Base-by-base conservation (phyloP, 805 yeast species). In the Huiozyma sinensis region DNA sequence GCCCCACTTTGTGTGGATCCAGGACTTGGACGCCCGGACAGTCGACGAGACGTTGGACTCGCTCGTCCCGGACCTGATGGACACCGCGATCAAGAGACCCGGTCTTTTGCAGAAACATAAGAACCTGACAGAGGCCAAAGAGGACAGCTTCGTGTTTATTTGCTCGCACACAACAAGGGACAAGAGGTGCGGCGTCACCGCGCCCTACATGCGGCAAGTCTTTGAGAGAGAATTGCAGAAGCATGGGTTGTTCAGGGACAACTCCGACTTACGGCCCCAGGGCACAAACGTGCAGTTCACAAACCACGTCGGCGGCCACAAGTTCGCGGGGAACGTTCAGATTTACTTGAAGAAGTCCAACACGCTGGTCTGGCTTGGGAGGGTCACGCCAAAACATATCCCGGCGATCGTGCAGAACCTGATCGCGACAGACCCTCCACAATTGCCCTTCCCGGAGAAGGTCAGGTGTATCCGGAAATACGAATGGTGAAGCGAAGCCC, bases 271-370 rank as follows among this genome's bases (percentile, higher is more conserved):
- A 40, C 72, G 88, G 44, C 78, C 84, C 0, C 79, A 72, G 31
- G 97, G 97, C 6, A 85, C 82, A 1, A 66, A 68, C 6, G 86
- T 88, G 2, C 68, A 73, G 1, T 88, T 61, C 53, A 74, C 83
- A 30, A 88, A 85, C 56, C 98, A 90, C 61, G 83, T 90, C 28
- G 98, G 98, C 6, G 97, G 97, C 5, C 98, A 90, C 65, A 92
- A 92, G 62, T 92, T 70, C 63, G 87, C 92, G 1, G 97, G 97
- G 2, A 90, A 90, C 60, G 83, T 86, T 3, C 71, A 87, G 42
- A 75, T 90, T 11, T 88, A 87, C 58, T 65, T 79, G 50, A 78
- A 73, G 50, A 55, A 50, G 4, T 47, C 61, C 3, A 47, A 47
- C 17, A 66, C 84, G 51, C 79, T 81, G 46, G 75, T 88, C 29